Conservation (phyloP, 2,329 filamentous ascomycete genomes). For the Penicillium oxalicum region DNA sequence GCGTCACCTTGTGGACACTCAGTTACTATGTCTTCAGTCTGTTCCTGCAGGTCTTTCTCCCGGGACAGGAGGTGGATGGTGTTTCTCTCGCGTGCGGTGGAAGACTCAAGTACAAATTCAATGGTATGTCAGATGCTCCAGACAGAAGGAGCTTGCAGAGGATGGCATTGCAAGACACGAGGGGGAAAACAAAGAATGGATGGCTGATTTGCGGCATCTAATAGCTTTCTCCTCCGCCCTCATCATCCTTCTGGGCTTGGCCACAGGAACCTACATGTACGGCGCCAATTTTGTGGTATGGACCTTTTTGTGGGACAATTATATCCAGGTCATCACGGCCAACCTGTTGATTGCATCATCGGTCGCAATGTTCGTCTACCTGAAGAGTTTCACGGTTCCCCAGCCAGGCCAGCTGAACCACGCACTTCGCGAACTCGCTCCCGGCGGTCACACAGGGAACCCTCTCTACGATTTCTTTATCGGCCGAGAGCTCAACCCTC, state of each 20-base stretch:
- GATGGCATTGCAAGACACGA: neutral
- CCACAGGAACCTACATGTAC: conserved; percentile 67
- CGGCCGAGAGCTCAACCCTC: conserved; percentile 88
- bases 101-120: conserved; percentile 75
- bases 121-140: conserved; percentile 46
- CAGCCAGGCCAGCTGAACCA: conserved; percentile 55
- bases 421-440: conserved; percentile 69
- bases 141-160: neutral
- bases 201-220: neutral
- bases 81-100: conserved; percentile 64
- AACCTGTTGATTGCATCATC: conserved; percentile 71
- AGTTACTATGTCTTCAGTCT: conserved; percentile 74
- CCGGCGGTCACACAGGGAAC: conserved; percentile 76
- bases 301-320: conserved; percentile 91
- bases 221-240: conserved; percentile 70
- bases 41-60: conserved; percentile 68
- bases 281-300: conserved; percentile 81
- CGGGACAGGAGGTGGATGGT: conserved; percentile 66
- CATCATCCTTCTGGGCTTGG: conserved; percentile 63
- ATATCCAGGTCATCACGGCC: conserved; percentile 74
- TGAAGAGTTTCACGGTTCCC: conserved; percentile 75
- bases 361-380: conserved; percentile 73
- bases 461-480: conserved; percentile 95
- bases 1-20: conserved; percentile 63
- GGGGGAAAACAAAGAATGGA: neutral